These are phyloP conservation scores for Elaeis guineensis DNA, from an alignment of 176 grass and related monocot species.

Conservation along the genomic window DNA sequence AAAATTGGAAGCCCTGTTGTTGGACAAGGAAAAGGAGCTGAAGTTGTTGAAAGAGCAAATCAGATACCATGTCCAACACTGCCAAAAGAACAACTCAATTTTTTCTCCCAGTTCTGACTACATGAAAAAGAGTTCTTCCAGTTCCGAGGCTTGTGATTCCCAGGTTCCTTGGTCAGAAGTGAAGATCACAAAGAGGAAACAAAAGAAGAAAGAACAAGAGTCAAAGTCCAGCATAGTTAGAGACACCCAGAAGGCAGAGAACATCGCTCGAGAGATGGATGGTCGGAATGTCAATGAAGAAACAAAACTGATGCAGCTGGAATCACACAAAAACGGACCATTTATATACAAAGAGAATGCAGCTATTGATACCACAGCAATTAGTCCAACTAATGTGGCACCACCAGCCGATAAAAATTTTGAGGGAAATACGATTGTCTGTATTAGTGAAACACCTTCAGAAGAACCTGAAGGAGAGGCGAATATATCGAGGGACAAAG, in stretches of 20 bases:
- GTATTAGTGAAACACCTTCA: background rate
- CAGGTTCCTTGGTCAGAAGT: constrained; percentile 10
- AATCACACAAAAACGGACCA: constrained; percentile 17
- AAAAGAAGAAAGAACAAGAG: background rate
- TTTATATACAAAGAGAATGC: background rate
- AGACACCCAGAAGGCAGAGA: background rate
- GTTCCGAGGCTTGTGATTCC: background rate
- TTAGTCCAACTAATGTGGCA: constrained; percentile 1
- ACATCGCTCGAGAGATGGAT: background rate
- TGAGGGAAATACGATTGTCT: background rate
- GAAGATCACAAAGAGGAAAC: constrained; percentile 4
- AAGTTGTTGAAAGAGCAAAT: constrained; percentile 38
- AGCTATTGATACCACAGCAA: constrained; percentile 3
- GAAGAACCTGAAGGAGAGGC: background rate
- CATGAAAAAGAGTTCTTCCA: background rate
- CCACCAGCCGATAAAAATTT: background rate
- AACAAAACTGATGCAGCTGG: constrained; percentile 16
- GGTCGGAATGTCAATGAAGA: background rate
- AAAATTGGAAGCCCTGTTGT: constrained; percentile 31
- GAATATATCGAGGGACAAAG: background rate
- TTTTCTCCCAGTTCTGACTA: background rate
- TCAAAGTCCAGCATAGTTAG: background rate
- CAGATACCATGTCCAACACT: constrained; percentile 4
- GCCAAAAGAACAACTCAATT: background rate
- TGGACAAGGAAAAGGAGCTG: constrained; percentile 37